Conservation (phyloP, 441 rosid species). For the Gossypium davidsonii region DNA sequence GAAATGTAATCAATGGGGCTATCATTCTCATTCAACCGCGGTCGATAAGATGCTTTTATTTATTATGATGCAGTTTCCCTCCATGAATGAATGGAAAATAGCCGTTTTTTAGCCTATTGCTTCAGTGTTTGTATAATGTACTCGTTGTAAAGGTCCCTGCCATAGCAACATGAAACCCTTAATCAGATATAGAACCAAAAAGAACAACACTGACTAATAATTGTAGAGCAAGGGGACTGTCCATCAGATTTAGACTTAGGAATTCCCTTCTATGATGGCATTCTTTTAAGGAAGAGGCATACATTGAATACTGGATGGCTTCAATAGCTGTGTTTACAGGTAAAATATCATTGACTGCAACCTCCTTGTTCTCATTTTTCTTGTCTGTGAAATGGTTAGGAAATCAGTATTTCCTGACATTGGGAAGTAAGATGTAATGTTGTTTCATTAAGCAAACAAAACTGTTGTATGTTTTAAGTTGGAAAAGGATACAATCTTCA, state of each 20-base stretch:
- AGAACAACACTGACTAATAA: background rate
- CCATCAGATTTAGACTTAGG: slow-evolving; percentile 1
- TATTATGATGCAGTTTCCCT: background rate
- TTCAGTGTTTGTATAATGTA: slow-evolving; percentile 77
- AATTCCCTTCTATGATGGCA: background rate
- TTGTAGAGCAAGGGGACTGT: background rate
- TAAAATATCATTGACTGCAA: slow-evolving; percentile 82
- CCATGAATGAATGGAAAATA: background rate
- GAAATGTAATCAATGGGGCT: slow-evolving; percentile 2
- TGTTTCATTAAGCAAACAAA: background rate
- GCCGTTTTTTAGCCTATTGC: slow-evolving; percentile 29
- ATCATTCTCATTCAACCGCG: slow-evolving; percentile 1
- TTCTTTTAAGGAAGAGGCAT: slow-evolving; percentile 19
- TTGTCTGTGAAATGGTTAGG: slow-evolving; percentile 50
- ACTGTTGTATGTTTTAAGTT: background rate
- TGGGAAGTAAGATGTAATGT: background rate
- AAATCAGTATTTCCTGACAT: background rate
- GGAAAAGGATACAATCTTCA: slow-evolving; percentile 71
- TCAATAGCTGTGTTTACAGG: slow-evolving; percentile 56
- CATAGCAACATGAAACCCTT: slow-evolving; percentile 11
- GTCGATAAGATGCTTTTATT: slow-evolving; percentile 18
- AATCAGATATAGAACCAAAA: background rate
- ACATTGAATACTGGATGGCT: slow-evolving; percentile 87
- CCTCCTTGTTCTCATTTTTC: slow-evolving; percentile 96
- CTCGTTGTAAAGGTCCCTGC: slow-evolving; percentile 93